Evolutionary conservation across 2,329 filamentous ascomycete genomes (phyloP).

Genomic region (Blastomyces emzantsi): DNA sequence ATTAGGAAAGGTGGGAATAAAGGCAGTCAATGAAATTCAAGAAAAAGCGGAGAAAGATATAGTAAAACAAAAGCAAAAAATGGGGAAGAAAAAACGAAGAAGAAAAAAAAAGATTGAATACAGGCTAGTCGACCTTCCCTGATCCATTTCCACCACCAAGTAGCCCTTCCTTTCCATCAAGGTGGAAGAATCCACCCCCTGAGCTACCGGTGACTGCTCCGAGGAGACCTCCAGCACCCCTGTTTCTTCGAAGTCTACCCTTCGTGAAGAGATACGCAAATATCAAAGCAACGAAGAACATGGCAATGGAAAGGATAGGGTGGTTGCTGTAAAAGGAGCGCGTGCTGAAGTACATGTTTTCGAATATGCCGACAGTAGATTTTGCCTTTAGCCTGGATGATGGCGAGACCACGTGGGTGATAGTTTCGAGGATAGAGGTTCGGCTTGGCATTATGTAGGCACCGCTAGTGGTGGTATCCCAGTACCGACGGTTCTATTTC

Average conservation of each 20-base stretch:
- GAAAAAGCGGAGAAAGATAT: neutral
- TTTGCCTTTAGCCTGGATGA: constrained; percentile 43
- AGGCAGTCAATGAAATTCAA: neutral
- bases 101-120: neutral
- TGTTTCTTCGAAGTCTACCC: constrained; percentile 23
- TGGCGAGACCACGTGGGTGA: constrained; percentile 43
- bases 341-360: constrained; percentile 39
- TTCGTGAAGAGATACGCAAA: constrained; percentile 27
- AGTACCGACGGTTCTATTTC: constrained; percentile 75
- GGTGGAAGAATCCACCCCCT: constrained; percentile 38
- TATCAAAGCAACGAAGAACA: constrained; percentile 31
- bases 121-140: constrained; percentile 40
- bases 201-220: constrained; percentile 24
- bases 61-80: neutral
- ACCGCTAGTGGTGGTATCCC: constrained; percentile 84
- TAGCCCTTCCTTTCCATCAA: constrained; percentile 42
- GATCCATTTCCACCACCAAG: constrained; percentile 31
- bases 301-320: constrained; percentile 35
- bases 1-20: neutral
- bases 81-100: neutral
- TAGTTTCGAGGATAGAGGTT: constrained; percentile 81
- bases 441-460: constrained; percentile 83
- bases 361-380: constrained; percentile 41
- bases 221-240: constrained; percentile 29
- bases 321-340: constrained; percentile 36